These are phyloP conservation scores for Zymoseptoria brevis DNA, from an alignment of 2,329 filamentous ascomycete genomes.

Conservation along the genomic window DNA sequence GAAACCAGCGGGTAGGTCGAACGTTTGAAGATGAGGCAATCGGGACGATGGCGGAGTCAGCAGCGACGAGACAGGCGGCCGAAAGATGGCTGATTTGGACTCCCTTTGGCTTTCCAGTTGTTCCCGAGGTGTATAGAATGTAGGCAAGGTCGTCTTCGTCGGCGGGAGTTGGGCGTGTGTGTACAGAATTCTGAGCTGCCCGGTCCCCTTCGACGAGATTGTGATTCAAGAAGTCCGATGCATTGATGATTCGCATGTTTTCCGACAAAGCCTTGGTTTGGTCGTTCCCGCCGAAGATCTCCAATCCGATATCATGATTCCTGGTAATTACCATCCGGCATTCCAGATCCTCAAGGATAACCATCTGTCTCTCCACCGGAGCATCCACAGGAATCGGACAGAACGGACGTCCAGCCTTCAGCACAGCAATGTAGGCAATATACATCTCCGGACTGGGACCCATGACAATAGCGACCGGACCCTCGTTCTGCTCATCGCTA, in stretches of 20 bases:
- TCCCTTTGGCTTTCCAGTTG: constrained; percentile 20
- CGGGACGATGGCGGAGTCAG: neutral
- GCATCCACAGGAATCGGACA: constrained; percentile 11
- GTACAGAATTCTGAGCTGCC: neutral
- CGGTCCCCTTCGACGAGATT: neutral
- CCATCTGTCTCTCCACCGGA: constrained; percentile 6
- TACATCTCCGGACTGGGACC: constrained; percentile 9
- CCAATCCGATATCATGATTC: neutral
- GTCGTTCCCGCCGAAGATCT: neutral
- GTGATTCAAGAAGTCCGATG: neutral
- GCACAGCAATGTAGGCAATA: constrained; percentile 10
- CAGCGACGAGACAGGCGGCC: constrained; percentile 10
- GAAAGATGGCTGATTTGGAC: constrained; percentile 9
- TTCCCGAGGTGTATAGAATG: constrained; percentile 22
- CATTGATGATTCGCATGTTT: neutral
- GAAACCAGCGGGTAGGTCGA: constrained; percentile 10
- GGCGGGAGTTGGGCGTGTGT: neutral
- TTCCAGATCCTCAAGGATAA: constrained; percentile 11
- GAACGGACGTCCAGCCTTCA: constrained; percentile 11
- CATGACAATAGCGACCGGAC: constrained; percentile 13
- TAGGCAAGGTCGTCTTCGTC: constrained; percentile 20
- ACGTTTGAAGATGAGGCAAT: neutral
- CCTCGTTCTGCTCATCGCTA: neutral
- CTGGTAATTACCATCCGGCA: neutral
- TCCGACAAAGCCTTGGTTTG: neutral